phyloP scores from a whole-genome alignment of 371 early-diverging fungal species.

The Rhizopus arrhizus region DNA sequence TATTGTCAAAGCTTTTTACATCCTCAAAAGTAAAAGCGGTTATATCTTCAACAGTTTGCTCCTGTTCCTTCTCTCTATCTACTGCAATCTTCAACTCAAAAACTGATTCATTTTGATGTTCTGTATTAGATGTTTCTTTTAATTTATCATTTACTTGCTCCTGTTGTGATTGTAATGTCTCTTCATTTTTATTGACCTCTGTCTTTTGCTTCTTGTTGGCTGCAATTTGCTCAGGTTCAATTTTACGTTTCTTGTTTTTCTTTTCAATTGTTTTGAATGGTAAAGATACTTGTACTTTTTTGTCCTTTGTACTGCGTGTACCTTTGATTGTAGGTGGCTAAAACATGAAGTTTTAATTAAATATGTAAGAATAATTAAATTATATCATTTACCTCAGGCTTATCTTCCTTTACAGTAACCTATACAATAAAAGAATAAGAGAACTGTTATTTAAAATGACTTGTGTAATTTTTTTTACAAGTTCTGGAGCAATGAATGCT shows the following conservation, averaged over 20 bases:
- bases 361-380: too few species aligned
- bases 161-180: neutral
- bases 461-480: neutral
- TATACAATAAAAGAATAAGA: neutral
- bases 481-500: neutral
- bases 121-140: neutral
- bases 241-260: slow-evolving; percentile 2
- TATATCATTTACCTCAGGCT: neutral
- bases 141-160: neutral
- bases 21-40: neutral
- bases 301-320: neutral
- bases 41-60: neutral
- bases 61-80: too few species aligned
- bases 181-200: neutral
- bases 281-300: too few species aligned
- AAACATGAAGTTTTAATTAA: slow-evolving; percentile 1
- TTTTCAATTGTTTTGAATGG: neutral
- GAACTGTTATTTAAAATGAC: neutral
- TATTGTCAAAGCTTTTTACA: slow-evolving; percentile 1
- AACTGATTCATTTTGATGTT: neutral
- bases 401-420: neutral
- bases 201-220: slow-evolving; percentile 1
- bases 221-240: neutral
- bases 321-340: neutral
- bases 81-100: neutral